phyloP scores from a whole-genome alignment of 768 basidiomycete species.

The Pulveroboletus sp. region DNA sequence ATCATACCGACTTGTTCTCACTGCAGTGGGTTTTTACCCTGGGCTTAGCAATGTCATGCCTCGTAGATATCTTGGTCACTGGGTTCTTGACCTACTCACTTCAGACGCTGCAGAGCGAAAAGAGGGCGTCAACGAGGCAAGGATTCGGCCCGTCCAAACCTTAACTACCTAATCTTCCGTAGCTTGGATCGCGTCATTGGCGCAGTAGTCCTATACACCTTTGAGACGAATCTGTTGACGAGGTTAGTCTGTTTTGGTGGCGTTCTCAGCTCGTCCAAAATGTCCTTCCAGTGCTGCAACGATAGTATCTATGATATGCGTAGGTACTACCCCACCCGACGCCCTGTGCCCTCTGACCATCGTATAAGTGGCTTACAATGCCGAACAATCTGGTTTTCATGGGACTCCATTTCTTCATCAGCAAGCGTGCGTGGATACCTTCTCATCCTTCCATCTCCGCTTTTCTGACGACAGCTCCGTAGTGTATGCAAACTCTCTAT shows the following conservation, averaged over 20 bases:
- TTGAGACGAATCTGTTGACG: conserved; percentile 51
- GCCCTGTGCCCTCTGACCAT: background rate
- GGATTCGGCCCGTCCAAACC: background rate
- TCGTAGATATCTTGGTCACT: conserved; percentile 49
- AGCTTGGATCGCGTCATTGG: conserved; percentile 49
- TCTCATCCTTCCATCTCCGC: background rate
- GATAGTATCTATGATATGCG: conserved; percentile 40
- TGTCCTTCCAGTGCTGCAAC: conserved; percentile 35
- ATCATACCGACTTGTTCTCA: background rate
- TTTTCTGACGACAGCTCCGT: background rate
- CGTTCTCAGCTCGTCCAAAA: background rate
- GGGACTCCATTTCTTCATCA: conserved; percentile 51
- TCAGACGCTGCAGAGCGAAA: conserved; percentile 35
- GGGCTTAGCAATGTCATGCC: conserved; percentile 47
- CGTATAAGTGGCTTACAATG: conserved; percentile 42
- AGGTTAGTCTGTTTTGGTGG: conserved; percentile 27
- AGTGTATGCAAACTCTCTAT: conserved; percentile 52
- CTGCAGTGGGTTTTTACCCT: conserved; percentile 48
- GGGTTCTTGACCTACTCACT: conserved; percentile 42
- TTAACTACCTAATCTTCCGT: background rate
- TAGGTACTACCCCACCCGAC: conserved; percentile 19
- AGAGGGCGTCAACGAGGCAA: conserved; percentile 39
- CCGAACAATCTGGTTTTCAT: conserved; percentile 47
- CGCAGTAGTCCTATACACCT: conserved; percentile 45
- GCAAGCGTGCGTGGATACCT: conserved; percentile 39